Evolutionary conservation across 495 filamentous ascomycete genomes (phyloP).

Genomic region (Glarea lozoyensis): DNA sequence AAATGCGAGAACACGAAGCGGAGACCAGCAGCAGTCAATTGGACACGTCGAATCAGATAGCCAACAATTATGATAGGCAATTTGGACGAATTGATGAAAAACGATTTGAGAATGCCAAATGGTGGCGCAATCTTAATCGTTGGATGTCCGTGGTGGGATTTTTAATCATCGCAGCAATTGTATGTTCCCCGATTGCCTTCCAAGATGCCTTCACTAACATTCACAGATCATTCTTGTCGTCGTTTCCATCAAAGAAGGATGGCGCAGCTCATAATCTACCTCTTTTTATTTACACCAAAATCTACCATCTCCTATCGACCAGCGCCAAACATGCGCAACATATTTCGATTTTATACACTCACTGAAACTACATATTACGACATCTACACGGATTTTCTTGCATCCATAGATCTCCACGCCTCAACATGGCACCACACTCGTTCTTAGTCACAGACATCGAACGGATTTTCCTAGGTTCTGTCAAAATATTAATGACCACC

Average conservation of each 20-base stretch:
- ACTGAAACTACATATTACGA: constrained; percentile 1
- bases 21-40: constrained; percentile 19
- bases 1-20: constrained; percentile 30
- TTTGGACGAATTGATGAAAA: constrained; percentile 41
- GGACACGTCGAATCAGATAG: constrained; percentile 12
- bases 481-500: too few relatives aligned
- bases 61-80: constrained; percentile 17
- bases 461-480: too few relatives aligned
- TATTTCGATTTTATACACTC: not conserved
- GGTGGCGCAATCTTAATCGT: constrained; percentile 91
- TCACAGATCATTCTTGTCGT: constrained; percentile 11
- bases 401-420: not conserved
- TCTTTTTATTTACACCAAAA: not conserved
- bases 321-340: too few relatives aligned
- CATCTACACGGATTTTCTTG: not conserved
- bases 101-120: constrained; percentile 71
- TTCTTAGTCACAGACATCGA: too few relatives aligned
- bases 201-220: not conserved
- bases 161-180: constrained; percentile 64
- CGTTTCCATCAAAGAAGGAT: constrained; percentile 21
- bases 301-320: constrained; percentile 1
- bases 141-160: constrained; percentile 75
- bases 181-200: constrained; percentile 31
- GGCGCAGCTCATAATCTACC: constrained; percentile 22
- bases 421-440: too few relatives aligned